phyloP scores from a whole-genome alignment of 1,284 basidiomycete genomes.

The Cryptococcus maquisensis region DNA sequence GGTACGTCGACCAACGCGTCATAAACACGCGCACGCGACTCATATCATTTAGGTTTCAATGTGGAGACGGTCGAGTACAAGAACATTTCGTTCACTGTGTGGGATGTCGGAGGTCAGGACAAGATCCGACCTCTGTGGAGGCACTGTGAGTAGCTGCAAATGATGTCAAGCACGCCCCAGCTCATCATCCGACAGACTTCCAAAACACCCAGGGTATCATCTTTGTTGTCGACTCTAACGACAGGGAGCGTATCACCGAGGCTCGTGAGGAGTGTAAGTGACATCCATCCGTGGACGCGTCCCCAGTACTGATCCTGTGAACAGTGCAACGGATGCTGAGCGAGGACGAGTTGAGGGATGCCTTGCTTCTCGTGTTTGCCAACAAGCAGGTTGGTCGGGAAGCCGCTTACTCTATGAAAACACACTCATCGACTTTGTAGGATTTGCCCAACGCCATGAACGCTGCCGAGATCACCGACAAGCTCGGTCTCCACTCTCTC shows the following conservation, averaged over 20 bases:
- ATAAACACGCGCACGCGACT: constrained; percentile 13
- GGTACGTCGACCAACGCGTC: constrained; percentile 57
- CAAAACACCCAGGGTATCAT: constrained; percentile 99
- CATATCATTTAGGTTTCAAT: constrained; percentile 73
- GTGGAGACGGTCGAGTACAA: constrained; percentile 94
- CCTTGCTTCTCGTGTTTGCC: constrained; percentile 95
- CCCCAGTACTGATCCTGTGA: neutral
- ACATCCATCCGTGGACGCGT: neutral
- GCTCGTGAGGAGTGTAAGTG: constrained; percentile 82
- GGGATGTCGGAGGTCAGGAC: constrained; percentile 85
- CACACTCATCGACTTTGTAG: constrained; percentile 19
- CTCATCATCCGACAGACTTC: constrained; percentile 72
- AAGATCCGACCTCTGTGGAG: constrained; percentile 93
- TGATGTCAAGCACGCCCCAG: neutral
- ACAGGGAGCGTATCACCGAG: constrained; percentile 98
- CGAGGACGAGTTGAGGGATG: constrained; percentile 98
- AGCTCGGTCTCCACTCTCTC: constrained; percentile 95
- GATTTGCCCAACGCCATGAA: constrained; percentile 99
- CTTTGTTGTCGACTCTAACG: constrained; percentile 99
- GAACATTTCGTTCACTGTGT: constrained; percentile 87
- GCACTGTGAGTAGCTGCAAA: constrained; percentile 70
- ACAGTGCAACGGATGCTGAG: constrained; percentile 95
- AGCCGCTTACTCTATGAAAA: neutral
- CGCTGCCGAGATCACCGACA: constrained; percentile 99
- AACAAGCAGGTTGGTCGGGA: constrained; percentile 73